Base-by-base conservation (phyloP, 225 moss, liverwort and hornwort genomes). In the Straminergon stramineum region DNA sequence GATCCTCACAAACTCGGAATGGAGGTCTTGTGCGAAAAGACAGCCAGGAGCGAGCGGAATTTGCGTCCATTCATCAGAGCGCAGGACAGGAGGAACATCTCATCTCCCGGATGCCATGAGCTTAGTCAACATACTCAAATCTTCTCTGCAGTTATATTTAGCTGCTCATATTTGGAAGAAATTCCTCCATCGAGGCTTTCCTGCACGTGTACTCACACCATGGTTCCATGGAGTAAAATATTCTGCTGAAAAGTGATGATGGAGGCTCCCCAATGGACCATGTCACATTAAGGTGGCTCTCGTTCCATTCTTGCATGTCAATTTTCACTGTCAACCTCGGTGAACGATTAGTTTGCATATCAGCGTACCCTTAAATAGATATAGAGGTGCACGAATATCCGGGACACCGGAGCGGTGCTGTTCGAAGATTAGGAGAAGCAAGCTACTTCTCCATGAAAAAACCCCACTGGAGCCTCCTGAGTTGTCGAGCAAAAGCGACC, bases 11-110 rank as follows among this genome's bases (percentile, higher is more conserved):
- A 93, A 81, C 81, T 89, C 68, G 91, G 94, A 27, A 91, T 86
- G 69, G 93, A 88, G 41, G 87, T 94, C 86, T 70, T 91, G 85
- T 91, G 88, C 83, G 91, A 90, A 64, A 94, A 89, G 90, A 92
- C 86, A 37, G 79, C 92, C 43, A 91, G 60, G 61, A 37, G 92
- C 94, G 26, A 90, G 96, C 90, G 93, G 91, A 79, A 95, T 96
- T 26, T 94, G 95, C 96, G 96, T 96, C 52, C 94, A 95, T 65
- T 93, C 92, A 20, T 90, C 91, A 11, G 94, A 96, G 74, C 92
- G 96, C 86, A 89, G 95, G 86, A 96, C 93, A 86, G 93, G 96
- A 37, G 85, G 96, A 85, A 93, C 94, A 66, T 91, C 96, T 80
- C 89, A 93, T 83, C 96, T 96, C 76, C 91, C 92, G 28, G 94